phyloP scores from a whole-genome alignment of 1,139 yeast species.

The Kluyveromyces sp. region DNA sequence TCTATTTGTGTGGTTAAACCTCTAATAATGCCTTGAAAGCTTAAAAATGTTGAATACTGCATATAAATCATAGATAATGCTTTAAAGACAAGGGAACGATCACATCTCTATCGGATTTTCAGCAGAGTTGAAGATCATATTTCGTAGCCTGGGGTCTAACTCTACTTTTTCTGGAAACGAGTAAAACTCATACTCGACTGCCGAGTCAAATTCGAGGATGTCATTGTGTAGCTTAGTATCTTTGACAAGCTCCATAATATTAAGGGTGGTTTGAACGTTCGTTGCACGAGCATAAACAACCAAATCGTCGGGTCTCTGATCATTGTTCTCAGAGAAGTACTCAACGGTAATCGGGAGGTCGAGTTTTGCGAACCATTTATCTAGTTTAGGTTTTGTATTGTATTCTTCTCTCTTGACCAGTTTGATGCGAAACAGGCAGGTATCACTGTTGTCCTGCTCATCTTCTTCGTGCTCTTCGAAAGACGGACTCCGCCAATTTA shows the following conservation, averaged over 20 bases:
- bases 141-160: background rate
- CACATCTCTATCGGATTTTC: conserved; percentile 1
- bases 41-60: too few species aligned
- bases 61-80: background rate
- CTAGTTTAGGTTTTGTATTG: background rate
- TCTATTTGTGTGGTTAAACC: too few species aligned
- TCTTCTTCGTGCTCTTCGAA: conserved; percentile 3
- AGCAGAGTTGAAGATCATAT: background rate
- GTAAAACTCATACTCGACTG: conserved; percentile 5
- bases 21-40: background rate
- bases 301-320: conserved; percentile 11
- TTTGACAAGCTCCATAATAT: background rate
- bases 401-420: conserved; percentile 8
- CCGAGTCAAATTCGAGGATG: conserved; percentile 2
- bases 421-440: conserved; percentile 17
- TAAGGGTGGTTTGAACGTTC: background rate
- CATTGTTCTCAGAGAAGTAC: conserved; percentile 19
- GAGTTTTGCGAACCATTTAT: conserved; percentile 3
- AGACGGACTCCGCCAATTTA: conserved; percentile 22
- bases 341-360: conserved; percentile 10
- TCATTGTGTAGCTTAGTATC: background rate
- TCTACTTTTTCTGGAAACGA: conserved; percentile 2
- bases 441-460: conserved; percentile 11
- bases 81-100: background rate
- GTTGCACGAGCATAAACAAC: conserved; percentile 15